Base-by-base conservation (phyloP, 2,329 filamentous ascomycete species). In the Cordyceps cateniannulata region DNA sequence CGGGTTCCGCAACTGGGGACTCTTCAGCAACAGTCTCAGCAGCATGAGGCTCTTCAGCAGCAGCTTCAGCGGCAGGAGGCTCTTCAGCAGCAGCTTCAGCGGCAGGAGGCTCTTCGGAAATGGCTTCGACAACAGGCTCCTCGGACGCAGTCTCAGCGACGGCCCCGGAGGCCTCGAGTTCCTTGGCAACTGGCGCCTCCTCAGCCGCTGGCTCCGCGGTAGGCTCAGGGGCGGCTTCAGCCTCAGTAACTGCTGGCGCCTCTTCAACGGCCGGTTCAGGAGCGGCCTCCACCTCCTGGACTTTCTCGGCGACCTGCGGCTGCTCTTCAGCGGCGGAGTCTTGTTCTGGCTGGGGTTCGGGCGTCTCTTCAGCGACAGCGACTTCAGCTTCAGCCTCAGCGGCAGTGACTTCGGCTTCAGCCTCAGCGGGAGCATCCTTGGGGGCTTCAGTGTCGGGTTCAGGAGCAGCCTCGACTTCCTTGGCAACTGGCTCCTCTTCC, bases 151-250 rank as follows among this genome's bases (percentile, higher is more conserved):
- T 3, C 2, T 25, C 54, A 12, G 53, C 5, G 16, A 53, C 56
- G 8, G 32, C 67, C 35, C 63, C 62, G 44, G 65, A 20, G 18
- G 27, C 14, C 20, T 59, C 63, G 24, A 63, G 56, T 59, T 67
- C 69, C 35, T 63, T 60, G 44, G 65, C 22, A 22, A n/a, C 29
- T n/a, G 27, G 25, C 12, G 10, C 12, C 40, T 55, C 38, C 9
- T 55, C 52, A 10, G n/a, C 24, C 22, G 29, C 22, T 1, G 5
- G 54, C 53, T 45, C 18, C 12, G 47, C 47, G 16, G 9, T 25
- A 10, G 6, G 14, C 22, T 60, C 58, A 29, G 48, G 2, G 5
- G 48, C 16, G 5, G 42, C 9, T 27, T 44, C 29, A 50, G 29
- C 29, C 27, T 51, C 24, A 10, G 32, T n/a, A 14, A 24, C 48